These are phyloP conservation scores for Dendrobium chrysotoxum DNA, from an alignment of 106 monocot species.

Conservation along the genomic window DNA sequence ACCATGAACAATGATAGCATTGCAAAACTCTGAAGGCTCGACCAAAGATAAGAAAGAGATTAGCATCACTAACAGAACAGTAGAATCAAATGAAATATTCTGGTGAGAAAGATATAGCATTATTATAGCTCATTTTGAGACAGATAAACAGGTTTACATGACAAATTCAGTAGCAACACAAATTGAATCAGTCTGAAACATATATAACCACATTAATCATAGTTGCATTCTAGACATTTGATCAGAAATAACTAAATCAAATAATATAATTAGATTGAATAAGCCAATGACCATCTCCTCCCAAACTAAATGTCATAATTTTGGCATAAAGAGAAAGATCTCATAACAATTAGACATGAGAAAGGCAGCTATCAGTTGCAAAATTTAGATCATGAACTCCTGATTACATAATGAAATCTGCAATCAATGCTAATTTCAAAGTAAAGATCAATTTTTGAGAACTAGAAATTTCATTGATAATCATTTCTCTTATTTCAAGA, in stretches of 20 bases:
- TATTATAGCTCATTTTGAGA: no score
- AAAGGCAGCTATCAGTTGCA: neutral
- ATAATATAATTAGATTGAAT: neutral
- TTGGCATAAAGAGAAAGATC: neutral
- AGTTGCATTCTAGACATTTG: neutral
- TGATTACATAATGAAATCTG: neutral
- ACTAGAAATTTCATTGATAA: neutral
- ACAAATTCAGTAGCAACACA: neutral
- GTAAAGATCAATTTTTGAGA: neutral
- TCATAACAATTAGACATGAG: neutral
- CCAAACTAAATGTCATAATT: neutral
- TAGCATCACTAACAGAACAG: no score
- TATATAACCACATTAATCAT: neutral
- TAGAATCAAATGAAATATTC: no score
- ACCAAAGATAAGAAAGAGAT: no score
- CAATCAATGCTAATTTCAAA: neutral
- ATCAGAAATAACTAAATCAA: neutral
- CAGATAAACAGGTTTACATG: no score
- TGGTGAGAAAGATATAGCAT: no score
- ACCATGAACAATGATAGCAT: no score
- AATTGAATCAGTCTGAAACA: neutral
- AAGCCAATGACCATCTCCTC: neutral
- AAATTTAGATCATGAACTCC: neutral
- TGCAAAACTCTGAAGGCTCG: no score
- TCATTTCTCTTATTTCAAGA: neutral